These are phyloP conservation scores for Coniferiporia sulphurascens DNA, from an alignment of 1,284 basidiomycete species.

Conservation along the genomic window DNA sequence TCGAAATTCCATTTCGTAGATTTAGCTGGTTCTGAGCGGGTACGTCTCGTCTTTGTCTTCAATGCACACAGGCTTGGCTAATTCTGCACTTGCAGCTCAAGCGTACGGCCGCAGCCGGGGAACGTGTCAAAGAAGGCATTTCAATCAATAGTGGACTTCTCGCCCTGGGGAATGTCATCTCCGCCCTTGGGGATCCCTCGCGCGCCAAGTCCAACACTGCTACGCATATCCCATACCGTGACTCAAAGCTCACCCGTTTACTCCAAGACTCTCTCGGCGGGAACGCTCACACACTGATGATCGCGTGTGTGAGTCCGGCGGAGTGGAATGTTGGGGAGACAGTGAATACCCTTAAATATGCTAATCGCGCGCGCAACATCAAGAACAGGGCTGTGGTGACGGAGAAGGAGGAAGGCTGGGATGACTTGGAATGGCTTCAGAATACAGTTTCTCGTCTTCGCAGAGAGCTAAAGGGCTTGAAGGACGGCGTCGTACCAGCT, in stretches of 20 bases:
- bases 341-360: slow-evolving; percentile 96
- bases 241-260: slow-evolving; percentile 91
- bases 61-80: slow-evolving; percentile 16
- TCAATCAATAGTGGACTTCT: slow-evolving; percentile 96
- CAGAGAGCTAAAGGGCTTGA: slow-evolving; percentile 77
- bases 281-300: slow-evolving; percentile 98
- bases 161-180: slow-evolving; percentile 97
- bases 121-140: slow-evolving; percentile 95
- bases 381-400: slow-evolving; percentile 92
- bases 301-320: slow-evolving; percentile 93
- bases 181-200: slow-evolving; percentile 92
- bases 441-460: slow-evolving; percentile 78
- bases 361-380: slow-evolving; percentile 95
- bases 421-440: slow-evolving; percentile 96
- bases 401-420: slow-evolving; percentile 97
- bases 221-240: slow-evolving; percentile 91
- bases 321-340: slow-evolving; percentile 97
- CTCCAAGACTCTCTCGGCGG: slow-evolving; percentile 98
- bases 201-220: slow-evolving; percentile 71
- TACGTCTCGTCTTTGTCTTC: slow-evolving; percentile 34
- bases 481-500: slow-evolving; percentile 50
- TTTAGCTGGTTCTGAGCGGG: slow-evolving; percentile 92
- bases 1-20: slow-evolving; percentile 99
- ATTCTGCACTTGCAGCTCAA: slow-evolving; percentile 56
- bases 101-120: slow-evolving; percentile 88